A percentile compares a stretch with the other conserved stretches of the same genome.
Evolutionary conservation across 2,329 filamentous ascomycete genomes (phyloP).

Genomic region (Talaromyces funiculosus): DNA sequence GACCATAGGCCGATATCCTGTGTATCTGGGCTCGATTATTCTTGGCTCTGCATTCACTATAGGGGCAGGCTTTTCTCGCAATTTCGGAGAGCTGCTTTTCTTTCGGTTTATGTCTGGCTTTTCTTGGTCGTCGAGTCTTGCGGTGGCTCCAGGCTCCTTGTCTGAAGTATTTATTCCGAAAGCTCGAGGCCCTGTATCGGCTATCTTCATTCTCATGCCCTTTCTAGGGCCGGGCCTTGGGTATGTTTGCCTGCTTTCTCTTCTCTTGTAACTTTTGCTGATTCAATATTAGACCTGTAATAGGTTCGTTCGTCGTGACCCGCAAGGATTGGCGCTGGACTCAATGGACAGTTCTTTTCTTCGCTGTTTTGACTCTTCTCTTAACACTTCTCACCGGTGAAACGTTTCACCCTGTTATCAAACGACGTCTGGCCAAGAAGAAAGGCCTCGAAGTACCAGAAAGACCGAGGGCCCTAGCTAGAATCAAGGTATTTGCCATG

Average conservation of each 20-base stretch:
- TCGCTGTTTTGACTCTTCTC: constrained; percentile 23
- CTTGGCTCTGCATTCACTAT: constrained; percentile 11
- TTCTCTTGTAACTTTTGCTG: not conserved
- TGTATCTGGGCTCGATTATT: constrained; percentile 16
- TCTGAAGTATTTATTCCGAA: constrained; percentile 19
- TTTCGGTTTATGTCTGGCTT: constrained; percentile 23
- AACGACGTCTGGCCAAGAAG: constrained; percentile 16
- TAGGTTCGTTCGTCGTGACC: constrained; percentile 19
- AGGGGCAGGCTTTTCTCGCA: not conserved
- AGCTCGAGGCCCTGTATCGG: constrained; percentile 16
- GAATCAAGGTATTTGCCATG: not conserved
- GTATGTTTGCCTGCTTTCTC: constrained; percentile 2
- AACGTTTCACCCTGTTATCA: constrained; percentile 18
- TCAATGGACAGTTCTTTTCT: constrained; percentile 61
- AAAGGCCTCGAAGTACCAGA: not conserved
- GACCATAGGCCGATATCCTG: constrained; percentile 20
- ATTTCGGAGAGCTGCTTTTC: constrained; percentile 24
- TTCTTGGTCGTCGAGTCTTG: constrained; percentile 20
- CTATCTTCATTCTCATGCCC: constrained; percentile 16
- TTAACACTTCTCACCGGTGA: constrained; percentile 13
- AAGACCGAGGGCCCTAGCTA: not conserved
- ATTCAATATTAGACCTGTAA: constrained; percentile 18
- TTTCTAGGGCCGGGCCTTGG: constrained; percentile 18
- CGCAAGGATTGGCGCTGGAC: constrained; percentile 40
- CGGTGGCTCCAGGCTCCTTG: constrained; percentile 2